phyloP scores from a whole-genome alignment of 148 eudicot species.

The Salicornia ramosissima region DNA sequence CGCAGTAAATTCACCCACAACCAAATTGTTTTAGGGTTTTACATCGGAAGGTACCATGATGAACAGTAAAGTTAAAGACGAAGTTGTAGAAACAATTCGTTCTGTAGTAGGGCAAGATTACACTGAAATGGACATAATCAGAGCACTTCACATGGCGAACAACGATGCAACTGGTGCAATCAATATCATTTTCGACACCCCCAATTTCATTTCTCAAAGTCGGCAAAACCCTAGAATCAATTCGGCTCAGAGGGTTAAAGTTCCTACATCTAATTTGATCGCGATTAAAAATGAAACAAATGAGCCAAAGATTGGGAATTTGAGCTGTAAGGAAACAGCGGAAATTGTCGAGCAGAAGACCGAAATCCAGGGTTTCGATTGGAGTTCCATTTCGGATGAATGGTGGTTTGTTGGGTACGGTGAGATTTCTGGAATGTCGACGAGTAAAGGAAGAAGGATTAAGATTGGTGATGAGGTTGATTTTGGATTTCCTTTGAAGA shows the following conservation, averaged over 20 bases:
- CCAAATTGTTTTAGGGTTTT: conserved; percentile 26
- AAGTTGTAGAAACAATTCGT: conserved; percentile 52
- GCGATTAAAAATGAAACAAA: conserved; percentile 9
- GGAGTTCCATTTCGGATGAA: conserved; percentile 33
- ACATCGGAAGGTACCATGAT: conserved; percentile 21
- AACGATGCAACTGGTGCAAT: conserved; percentile 84
- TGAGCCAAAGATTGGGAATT: conserved; percentile 16
- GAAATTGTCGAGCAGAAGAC: conserved; percentile 11
- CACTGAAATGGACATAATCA: conserved; percentile 82
- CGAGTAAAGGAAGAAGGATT: conserved; percentile 75
- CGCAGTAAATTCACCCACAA: not conserved
- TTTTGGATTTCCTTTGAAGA: conserved; percentile 55
- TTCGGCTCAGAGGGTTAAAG: conserved; percentile 20
- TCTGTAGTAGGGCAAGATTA: conserved; percentile 70
- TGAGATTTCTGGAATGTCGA: conserved; percentile 73
- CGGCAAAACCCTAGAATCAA: conserved; percentile 33
- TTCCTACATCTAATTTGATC: conserved; percentile 23
- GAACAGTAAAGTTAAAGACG: conserved; percentile 62
- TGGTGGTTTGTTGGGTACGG: conserved; percentile 81
- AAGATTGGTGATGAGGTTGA: conserved; percentile 64
- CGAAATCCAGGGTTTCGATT: conserved; percentile 10
- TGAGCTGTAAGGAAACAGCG: conserved; percentile 12
- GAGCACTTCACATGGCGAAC: conserved; percentile 95
- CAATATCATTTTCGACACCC: conserved; percentile 84
- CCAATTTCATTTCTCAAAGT: conserved; percentile 43